Evolutionary conservation across 1,284 basidiomycete species (phyloP).

Genomic region (Quambalaria eucalypti): DNA sequence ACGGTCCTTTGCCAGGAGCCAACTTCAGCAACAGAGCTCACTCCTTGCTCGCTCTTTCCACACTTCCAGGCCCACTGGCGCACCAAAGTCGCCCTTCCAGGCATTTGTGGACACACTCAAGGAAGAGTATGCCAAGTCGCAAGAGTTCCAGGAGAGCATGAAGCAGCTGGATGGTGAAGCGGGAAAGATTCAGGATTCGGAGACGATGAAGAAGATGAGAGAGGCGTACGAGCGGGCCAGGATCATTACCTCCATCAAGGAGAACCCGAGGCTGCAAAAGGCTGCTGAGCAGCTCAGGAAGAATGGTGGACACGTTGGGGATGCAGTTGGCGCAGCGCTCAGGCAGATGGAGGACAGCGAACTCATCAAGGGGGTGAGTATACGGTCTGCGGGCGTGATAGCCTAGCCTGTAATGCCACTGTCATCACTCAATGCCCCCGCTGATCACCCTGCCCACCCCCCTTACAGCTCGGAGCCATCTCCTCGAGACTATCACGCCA

Average conservation of each 20-base stretch:
- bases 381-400: neutral
- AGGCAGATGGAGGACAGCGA: constrained; percentile 89
- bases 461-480: constrained; percentile 28
- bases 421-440: neutral
- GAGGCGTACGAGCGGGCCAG: constrained; percentile 87
- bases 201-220: constrained; percentile 83
- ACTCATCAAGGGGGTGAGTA: constrained; percentile 67
- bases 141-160: constrained; percentile 89
- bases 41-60: neutral
- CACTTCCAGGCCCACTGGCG: neutral
- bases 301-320: constrained; percentile 80
- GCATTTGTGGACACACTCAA: constrained; percentile 88
- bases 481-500: constrained; percentile 28
- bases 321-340: constrained; percentile 82
- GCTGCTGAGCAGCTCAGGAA: constrained; percentile 84
- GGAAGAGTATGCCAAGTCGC: constrained; percentile 85
- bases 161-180: constrained; percentile 95
- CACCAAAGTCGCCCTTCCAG: constrained; percentile 67
- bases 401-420: constrained; percentile 11
- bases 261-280: constrained; percentile 81
- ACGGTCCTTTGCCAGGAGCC: no score
- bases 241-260: constrained; percentile 88
- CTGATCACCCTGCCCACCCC: neutral
- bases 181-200: constrained; percentile 89
- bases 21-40: no score